These are phyloP conservation scores for Plasmodium chabaudi DNA, from an alignment of 169 alveolate genomes.

Conservation along the genomic window DNA sequence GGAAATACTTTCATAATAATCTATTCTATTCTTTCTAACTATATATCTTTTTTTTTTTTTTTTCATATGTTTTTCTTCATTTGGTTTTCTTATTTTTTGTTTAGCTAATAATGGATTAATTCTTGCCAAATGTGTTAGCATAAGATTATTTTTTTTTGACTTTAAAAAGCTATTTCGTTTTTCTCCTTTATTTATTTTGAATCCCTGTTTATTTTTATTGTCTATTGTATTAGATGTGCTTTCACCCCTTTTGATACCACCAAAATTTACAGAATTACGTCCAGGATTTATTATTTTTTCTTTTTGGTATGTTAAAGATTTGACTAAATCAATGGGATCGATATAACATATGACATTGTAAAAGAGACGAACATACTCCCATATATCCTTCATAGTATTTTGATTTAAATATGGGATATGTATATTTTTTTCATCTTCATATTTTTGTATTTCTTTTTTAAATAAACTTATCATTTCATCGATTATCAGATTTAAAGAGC, in stretches of 20 bases:
- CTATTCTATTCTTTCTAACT: constrained; percentile 59
- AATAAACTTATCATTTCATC: constrained; percentile 59
- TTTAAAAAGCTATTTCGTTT: constrained; percentile 20
- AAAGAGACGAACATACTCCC: constrained; percentile 65
- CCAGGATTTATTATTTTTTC: not conserved
- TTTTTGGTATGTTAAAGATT: constrained; percentile 43
- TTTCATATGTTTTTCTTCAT: constrained; percentile 72
- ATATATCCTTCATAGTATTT: constrained; percentile 58
- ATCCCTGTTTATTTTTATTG: not conserved
- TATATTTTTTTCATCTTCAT: constrained; percentile 52
- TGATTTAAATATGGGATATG: constrained; percentile 58
- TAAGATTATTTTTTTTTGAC: constrained; percentile 27
- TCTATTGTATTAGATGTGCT: no score
- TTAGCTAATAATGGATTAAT: constrained; percentile 68
- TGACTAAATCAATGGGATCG: constrained; percentile 68
- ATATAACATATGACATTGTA: constrained; percentile 59
- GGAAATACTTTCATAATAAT: constrained; percentile 48
- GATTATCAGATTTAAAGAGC: constrained; percentile 32
- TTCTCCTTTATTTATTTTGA: not conserved
- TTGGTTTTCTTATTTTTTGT: constrained; percentile 54
- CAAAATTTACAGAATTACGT: not conserved
- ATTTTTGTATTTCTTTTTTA: constrained; percentile 54
- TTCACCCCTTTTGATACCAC: not conserved
- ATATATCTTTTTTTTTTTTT: constrained; percentile 55
- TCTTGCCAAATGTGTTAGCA: constrained; percentile 56